phyloP scores from a whole-genome alignment of 768 basidiomycete genomes.

The Mycena latifolia region DNA sequence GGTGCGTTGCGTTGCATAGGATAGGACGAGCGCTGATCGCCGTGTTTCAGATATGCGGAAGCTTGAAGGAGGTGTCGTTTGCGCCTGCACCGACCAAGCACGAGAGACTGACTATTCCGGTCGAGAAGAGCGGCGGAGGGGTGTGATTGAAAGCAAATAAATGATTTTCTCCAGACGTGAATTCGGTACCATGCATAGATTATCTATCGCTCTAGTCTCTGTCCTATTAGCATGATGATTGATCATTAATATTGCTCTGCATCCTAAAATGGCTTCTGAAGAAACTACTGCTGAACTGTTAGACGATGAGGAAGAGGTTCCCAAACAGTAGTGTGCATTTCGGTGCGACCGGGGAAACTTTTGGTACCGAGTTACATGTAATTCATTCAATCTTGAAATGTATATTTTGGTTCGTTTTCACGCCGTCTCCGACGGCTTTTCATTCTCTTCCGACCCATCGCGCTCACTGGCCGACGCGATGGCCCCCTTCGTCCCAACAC shows the following conservation, averaged over 20 bases:
- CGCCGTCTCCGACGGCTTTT: background rate
- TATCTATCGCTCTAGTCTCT: no score
- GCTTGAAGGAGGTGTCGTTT: conserved; percentile 75
- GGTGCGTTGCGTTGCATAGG: conserved; percentile 56
- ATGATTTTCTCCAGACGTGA: background rate
- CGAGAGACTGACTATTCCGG: conserved; percentile 58
- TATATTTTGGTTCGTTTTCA: no score
- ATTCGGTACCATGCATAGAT: background rate
- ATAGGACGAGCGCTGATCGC: background rate
- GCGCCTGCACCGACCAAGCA: conserved; percentile 46
- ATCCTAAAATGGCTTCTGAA: no score
- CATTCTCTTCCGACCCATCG: conserved; percentile 17
- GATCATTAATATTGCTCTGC: no score
- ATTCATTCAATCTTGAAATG: no score
- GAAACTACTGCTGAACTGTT: no score
- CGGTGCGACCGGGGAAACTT: no score
- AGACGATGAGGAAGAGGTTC: no score
- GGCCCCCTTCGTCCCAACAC: background rate
- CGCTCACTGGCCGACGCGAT: background rate
- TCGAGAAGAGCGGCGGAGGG: conserved; percentile 69
- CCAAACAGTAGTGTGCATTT: no score
- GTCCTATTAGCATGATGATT: no score
- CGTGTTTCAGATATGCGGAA: conserved; percentile 74
- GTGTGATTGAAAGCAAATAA: conserved; percentile 48
- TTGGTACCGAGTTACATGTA: no score